Conservation (phyloP, 305 asterid species). For the Solanum chacoense region DNA sequence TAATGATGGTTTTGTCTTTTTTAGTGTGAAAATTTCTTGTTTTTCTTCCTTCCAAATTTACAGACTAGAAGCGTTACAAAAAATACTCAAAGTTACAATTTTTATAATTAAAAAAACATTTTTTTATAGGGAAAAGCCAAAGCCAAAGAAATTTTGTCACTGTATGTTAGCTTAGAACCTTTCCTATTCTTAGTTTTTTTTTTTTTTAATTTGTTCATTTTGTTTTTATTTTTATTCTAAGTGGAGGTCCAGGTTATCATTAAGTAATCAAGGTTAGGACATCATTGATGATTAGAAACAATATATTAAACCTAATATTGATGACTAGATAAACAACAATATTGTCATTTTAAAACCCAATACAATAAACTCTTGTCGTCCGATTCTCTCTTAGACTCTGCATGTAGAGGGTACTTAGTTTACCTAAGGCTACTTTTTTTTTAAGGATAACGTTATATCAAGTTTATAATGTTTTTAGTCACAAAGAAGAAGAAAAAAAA, state of each 20-base stretch:
- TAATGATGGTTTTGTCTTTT: not conserved
- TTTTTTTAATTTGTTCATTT: not conserved
- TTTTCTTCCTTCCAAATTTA: not conserved
- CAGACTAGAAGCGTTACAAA: not conserved
- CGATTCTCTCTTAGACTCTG: not conserved
- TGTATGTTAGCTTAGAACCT: not conserved
- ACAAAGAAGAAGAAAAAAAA: not conserved
- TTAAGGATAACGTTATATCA: too few relatives aligned
- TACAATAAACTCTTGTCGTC: not conserved
- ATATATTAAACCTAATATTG: not conserved
- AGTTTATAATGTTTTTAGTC: not conserved
- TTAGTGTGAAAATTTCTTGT: not conserved
- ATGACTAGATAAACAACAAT: not conserved
- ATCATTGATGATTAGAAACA: not conserved
- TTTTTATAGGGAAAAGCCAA: not conserved
- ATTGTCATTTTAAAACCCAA: not conserved
- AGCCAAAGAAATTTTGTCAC: not conserved
- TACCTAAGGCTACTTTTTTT: too few relatives aligned
- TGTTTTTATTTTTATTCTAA: not conserved
- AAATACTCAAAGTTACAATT: not conserved
- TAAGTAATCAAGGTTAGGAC: not conserved
- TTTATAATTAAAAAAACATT: not conserved
- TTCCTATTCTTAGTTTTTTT: not conserved
- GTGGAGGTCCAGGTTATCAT: not conserved
- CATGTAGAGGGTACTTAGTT: not conserved